These are phyloP conservation scores for Seiridium cupressi DNA, from an alignment of 2,329 filamentous ascomycete genomes.

Conservation along the genomic window DNA sequence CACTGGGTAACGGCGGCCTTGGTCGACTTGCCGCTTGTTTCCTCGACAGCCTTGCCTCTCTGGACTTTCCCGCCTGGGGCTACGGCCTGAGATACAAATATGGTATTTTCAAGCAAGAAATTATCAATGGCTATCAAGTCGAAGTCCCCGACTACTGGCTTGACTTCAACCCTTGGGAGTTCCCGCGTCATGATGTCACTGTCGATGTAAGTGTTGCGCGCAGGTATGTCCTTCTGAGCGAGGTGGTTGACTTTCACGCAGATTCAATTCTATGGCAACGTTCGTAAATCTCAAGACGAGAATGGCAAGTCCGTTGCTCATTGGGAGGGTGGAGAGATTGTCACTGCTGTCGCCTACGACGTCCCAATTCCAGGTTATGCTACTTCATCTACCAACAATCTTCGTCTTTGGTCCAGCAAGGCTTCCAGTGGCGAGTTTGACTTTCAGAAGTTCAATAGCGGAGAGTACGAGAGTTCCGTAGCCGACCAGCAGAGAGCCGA, in stretches of 20 bases:
- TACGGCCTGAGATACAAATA: slow-evolving; percentile 96
- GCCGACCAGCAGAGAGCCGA: slow-evolving; percentile 98
- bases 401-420: slow-evolving; percentile 96
- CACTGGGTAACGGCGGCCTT: slow-evolving; percentile 91
- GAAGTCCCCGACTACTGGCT: slow-evolving; percentile 99
- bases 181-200: slow-evolving; percentile 89
- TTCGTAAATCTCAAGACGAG: slow-evolving; percentile 71
- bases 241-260: slow-evolving; percentile 16
- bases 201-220: slow-evolving; percentile 66
- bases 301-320: slow-evolving; percentile 71
- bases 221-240: neutral
- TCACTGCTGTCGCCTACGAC: slow-evolving; percentile 90
- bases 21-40: slow-evolving; percentile 95
- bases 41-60: slow-evolving; percentile 89
- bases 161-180: slow-evolving; percentile 99
- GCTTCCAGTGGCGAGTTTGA: slow-evolving; percentile 96
- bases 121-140: slow-evolving; percentile 95
- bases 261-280: slow-evolving; percentile 92
- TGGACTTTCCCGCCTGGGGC: slow-evolving; percentile 96
- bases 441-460: slow-evolving; percentile 98
- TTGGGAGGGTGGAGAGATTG: slow-evolving; percentile 93
- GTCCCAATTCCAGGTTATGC: slow-evolving; percentile 88
- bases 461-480: slow-evolving; percentile 96
- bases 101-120: slow-evolving; percentile 99
- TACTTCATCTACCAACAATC: slow-evolving; percentile 90